A percentile compares a stretch with the other conserved stretches of the same genome.
These are phyloP conservation scores for Dendrobium huoshanense DNA, from an alignment of 106 monocot species.

Conservation along the genomic window DNA sequence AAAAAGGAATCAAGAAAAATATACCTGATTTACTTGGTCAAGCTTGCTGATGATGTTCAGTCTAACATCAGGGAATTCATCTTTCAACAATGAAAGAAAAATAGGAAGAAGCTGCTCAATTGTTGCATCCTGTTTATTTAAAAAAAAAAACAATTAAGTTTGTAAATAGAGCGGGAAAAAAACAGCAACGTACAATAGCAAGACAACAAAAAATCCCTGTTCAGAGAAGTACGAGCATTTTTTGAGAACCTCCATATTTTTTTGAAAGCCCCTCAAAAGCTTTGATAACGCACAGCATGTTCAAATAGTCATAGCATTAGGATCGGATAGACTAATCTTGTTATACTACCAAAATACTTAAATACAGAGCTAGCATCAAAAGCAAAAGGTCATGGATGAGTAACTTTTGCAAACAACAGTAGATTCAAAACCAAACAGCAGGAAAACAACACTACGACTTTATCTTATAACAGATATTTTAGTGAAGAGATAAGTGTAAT, in stretches of 20 bases:
- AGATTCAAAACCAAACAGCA: background rate
- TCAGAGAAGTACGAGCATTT: background rate
- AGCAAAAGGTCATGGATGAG: background rate
- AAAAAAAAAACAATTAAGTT: slow-evolving; percentile 1
- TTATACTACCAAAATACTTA: background rate
- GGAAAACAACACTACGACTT: background rate
- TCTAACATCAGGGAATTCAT: slow-evolving; percentile 95
- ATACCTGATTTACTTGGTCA: slow-evolving; percentile 97
- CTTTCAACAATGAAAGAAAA: slow-evolving; percentile 89
- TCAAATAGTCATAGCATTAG: background rate
- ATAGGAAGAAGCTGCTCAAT: slow-evolving; percentile 90
- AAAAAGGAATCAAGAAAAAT: background rate
- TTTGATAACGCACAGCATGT: background rate
- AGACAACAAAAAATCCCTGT: background rate
- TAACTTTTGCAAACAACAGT: background rate
- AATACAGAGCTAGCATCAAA: background rate
- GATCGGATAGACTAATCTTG: background rate
- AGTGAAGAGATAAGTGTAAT: background rate
- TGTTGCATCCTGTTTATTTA: slow-evolving; percentile 61
- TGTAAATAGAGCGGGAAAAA: background rate
- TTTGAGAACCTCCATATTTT: background rate
- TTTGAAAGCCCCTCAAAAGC: background rate
- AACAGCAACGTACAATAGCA: background rate
- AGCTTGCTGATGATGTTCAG: slow-evolving; percentile 96
- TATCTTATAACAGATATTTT: too few species aligned